A percentile compares a stretch with the other conserved stretches of the same genome.
Conservation (phyloP, 1,139 yeast genomes). For the Yamadazyma membranifaciens region DNA sequence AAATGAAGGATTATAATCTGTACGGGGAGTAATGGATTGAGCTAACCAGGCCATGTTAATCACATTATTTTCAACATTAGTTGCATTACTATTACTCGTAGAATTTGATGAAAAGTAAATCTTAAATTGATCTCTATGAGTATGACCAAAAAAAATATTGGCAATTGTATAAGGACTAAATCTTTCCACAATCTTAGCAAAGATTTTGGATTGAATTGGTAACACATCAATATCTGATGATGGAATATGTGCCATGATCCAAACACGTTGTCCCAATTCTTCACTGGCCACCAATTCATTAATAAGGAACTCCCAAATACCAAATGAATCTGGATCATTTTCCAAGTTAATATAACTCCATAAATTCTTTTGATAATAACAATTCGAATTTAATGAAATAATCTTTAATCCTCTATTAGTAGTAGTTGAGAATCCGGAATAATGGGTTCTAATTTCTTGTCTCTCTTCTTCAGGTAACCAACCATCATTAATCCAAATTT, state of each 20-base stretch:
- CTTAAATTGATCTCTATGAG: conserved; percentile 67
- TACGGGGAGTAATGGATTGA: conserved; percentile 63
- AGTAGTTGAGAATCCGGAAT: conserved; percentile 60
- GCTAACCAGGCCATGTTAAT: conserved; percentile 61
- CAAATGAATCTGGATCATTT: conserved; percentile 57
- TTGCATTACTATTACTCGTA: conserved; percentile 33
- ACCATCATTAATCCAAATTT: conserved; percentile 50
- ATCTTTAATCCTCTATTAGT: conserved; percentile 59
- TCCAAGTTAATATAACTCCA: conserved; percentile 59
- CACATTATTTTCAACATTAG: conserved; percentile 31
- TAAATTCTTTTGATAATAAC: conserved; percentile 62
- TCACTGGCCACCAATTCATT: conserved; percentile 62
- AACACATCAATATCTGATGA: conserved; percentile 52
- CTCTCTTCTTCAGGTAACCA: conserved; percentile 31
- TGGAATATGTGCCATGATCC: conserved; percentile 73
- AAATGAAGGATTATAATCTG: conserved; percentile 65
- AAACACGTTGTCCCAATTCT: conserved; percentile 55
- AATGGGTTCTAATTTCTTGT: conserved; percentile 35
- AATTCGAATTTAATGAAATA: conserved; percentile 63
- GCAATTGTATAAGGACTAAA: conserved; percentile 70
- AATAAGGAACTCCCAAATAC: conserved; percentile 59
- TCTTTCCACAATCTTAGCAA: conserved; percentile 58
- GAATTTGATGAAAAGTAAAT: conserved; percentile 47
- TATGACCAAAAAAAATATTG: conserved; percentile 68
- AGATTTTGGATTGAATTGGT: conserved; percentile 59